Percentiles rank a stretch among this genome's conserved stretches.
Evolutionary conservation across 108 stramenopile genomes (phyloP).

Genomic region (Skeletonema costatum): DNA sequence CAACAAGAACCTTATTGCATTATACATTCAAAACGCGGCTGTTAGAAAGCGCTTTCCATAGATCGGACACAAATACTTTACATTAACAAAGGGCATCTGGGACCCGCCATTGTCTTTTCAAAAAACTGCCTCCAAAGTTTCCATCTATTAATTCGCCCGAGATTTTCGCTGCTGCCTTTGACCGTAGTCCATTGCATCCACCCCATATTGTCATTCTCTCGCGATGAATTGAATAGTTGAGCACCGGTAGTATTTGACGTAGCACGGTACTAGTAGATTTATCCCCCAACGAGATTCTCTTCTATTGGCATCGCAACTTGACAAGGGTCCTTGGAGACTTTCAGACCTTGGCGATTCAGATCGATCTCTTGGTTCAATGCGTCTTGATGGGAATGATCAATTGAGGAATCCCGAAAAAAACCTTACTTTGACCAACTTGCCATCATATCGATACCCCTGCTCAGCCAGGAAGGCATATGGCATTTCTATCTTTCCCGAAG

Average conservation of each 20-base stretch:
- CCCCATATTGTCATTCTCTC: constrained; percentile 79
- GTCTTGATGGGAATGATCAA: constrained; percentile 91
- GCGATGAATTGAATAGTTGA: constrained; percentile 81
- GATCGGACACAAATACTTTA: constrained; percentile 80
- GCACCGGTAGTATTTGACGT: constrained; percentile 88
- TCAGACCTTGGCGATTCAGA: constrained; percentile 84
- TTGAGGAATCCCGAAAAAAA: constrained; percentile 86
- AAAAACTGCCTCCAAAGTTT: constrained; percentile 86
- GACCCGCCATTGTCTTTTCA: constrained; percentile 83
- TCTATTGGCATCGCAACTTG: constrained; percentile 75
- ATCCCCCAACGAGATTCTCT: constrained; percentile 79
- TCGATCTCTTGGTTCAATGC: constrained; percentile 81
- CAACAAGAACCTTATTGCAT: too few species aligned
- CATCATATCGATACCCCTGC: constrained; percentile 91
- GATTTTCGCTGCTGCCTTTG: constrained; percentile 77
- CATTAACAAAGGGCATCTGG: constrained; percentile 90
- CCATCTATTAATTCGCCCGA: constrained; percentile 81
- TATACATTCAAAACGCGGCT: neutral
- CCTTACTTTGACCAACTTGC: constrained; percentile 68
- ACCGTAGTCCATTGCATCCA: constrained; percentile 86
- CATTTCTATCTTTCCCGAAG: constrained; percentile 86
- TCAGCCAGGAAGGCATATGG: constrained; percentile 89
- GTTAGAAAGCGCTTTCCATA: constrained; percentile 61
- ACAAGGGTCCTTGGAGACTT: constrained; percentile 89
- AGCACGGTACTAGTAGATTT: constrained; percentile 90